phyloP scores from a whole-genome alignment of 2,329 filamentous ascomycete species.

The Lasiodiplodia gonubiensis region DNA sequence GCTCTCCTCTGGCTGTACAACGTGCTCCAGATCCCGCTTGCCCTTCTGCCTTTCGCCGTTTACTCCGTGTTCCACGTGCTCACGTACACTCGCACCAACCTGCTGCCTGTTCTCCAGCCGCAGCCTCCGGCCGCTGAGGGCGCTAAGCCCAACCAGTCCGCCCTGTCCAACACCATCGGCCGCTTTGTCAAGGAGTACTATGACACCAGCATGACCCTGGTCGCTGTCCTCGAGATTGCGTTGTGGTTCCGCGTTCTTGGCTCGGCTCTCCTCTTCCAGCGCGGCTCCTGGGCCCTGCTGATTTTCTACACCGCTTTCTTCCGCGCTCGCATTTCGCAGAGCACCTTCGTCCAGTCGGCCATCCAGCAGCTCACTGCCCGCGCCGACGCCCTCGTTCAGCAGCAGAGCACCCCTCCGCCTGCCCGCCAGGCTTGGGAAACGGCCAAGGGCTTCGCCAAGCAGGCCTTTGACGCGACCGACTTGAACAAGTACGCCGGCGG shows the following conservation, averaged over 20 bases:
- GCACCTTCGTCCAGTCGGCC: conserved; percentile 86
- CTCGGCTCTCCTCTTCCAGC: conserved; percentile 84
- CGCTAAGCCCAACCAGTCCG: conserved; percentile 64
- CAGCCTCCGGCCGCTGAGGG: conserved; percentile 57
- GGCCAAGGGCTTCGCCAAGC: conserved; percentile 73
- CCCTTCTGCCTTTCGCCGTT: conserved; percentile 90
- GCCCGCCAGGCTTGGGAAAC: conserved; percentile 80
- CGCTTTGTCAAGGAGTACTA: conserved; percentile 98
- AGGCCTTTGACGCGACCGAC: conserved; percentile 82
- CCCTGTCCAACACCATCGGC: conserved; percentile 81
- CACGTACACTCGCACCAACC: conserved; percentile 91
- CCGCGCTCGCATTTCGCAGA: conserved; percentile 87
- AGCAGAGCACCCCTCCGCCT: conserved; percentile 83
- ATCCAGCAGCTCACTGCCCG: conserved; percentile 75
- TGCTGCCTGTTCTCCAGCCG: conserved; percentile 85
- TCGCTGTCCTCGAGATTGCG: conserved; percentile 83
- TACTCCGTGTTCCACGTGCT: conserved; percentile 99
- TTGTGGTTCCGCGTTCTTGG: conserved; percentile 84
- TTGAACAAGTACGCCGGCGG: conserved; percentile 70
- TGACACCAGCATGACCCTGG: conserved; percentile 91
- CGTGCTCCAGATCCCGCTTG: conserved; percentile 84
- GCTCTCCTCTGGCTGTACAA: conserved; percentile 89
- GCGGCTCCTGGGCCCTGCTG: conserved; percentile 88
- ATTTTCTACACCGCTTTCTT: conserved; percentile 89
- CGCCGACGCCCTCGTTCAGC: conserved; percentile 80